A percentile compares a stretch with the other conserved stretches of the same genome.
Conservation (phyloP, 2,329 filamentous ascomycete species). For the Stemphylium vesicarium region DNA sequence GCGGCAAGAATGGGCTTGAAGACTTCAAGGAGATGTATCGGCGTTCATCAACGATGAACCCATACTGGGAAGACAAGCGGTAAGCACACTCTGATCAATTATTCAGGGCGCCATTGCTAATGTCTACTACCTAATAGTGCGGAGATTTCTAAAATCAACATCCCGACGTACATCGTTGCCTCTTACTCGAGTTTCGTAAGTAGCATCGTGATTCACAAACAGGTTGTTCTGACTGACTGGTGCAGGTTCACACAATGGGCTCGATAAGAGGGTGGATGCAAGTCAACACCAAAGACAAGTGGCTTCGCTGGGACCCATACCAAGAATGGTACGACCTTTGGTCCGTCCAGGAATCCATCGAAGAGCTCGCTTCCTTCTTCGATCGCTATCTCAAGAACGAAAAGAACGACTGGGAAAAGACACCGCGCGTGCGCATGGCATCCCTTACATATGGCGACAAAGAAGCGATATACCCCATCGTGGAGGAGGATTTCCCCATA, state of each 20-base stretch:
- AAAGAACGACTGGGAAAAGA: constrained; percentile 57
- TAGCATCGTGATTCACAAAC: background rate
- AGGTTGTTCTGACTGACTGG: too few relatives aligned
- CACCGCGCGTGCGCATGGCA: constrained; percentile 54
- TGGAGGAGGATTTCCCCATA: constrained; percentile 22
- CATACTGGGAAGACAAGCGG: constrained; percentile 23
- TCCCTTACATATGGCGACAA: constrained; percentile 35
- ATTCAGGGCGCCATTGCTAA: background rate
- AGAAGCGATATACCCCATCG: constrained; percentile 20
- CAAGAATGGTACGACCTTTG: constrained; percentile 30
- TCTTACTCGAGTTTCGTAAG: constrained; percentile 17
- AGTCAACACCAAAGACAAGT: constrained; percentile 16
- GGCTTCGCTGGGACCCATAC: constrained; percentile 21
- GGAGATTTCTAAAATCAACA: constrained; percentile 18
- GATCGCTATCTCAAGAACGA: constrained; percentile 54
- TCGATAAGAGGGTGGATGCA: constrained; percentile 23
- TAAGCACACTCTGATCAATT: background rate
- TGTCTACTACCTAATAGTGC: background rate
- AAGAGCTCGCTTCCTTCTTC: constrained; percentile 49
- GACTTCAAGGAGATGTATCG: constrained; percentile 19
- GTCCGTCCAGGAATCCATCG: constrained; percentile 11
- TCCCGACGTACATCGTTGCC: constrained; percentile 22
- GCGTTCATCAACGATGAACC: constrained; percentile 15
- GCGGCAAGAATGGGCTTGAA: constrained; percentile 20
- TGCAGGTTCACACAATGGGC: constrained; percentile 20